Evolutionary conservation across 1,284 basidiomycete species (phyloP), one percentile per base, ranked within the genome.

Genomic region (Microbotryum violaceum): DNA sequence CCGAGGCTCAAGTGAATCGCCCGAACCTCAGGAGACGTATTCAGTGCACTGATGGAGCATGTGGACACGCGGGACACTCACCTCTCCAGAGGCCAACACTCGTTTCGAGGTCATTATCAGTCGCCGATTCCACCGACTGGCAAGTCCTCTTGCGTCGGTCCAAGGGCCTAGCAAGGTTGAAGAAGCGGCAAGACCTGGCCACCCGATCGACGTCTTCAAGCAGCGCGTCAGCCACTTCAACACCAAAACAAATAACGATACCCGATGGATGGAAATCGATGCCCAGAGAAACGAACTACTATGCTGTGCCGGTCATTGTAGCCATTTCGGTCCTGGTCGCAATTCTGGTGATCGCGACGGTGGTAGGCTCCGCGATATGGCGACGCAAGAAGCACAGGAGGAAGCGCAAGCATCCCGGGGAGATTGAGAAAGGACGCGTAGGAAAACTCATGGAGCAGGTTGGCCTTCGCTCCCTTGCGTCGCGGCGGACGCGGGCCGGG

Each of bases 291-390:
- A 69, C 67, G 1, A 45, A 60, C n/a, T 67, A 53, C 49, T 69
- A 69, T 59, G 64, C 64, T 54, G 65, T 69, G 5, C 67, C 65
- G 9, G 56, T 69, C 57, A 67, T 69, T 33, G 58, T 69, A 29
- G 53, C 67, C 31, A 63, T 69, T 59, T 56, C 51, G 2, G 57
- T 69, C 3, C 58, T 69, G 45, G 60, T 69, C 23, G 65, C 67
- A 9, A 56, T 69, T 18, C 54, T 61, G 5, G 61, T 67, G 25
- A 57, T 64, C 21, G 56, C 48, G 7, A 55, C 62, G 16, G 60
- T 69, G 16, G 44, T 69, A 10, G 61, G 56, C 10, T 57, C 55
- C 23, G 62, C 67, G 14, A 45, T 66, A 10, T 60, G 60, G 53
- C 49, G 66, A 33, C 44, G 58, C 23, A 49, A 60, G 51, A 33